Base-by-base conservation (phyloP, 371 early-diverging fungal genomes). In the Circinella minor region DNA sequence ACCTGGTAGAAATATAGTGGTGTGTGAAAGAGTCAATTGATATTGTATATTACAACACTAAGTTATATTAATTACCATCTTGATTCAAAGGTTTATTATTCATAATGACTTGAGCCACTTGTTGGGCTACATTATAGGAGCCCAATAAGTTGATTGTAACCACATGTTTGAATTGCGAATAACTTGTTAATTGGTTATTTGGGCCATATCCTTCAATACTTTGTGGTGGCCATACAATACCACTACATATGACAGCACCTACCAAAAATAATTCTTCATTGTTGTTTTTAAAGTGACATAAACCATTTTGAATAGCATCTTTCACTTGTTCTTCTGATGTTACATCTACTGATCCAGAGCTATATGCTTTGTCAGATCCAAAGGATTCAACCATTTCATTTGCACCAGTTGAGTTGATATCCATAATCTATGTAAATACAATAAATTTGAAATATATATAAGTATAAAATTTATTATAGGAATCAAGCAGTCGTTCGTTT, bases 121-220 rank as follows among this genome's bases (percentile, higher is more conserved):
- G 73, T 38, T 89, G 82, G 47, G 84, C 84, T 15, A 90, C 90
- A 67, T 86, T 86, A 71, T 82, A 90, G 2, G 88, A 82, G 39
- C 89, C 90, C 5, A 89, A 36, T 15, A 90, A 63, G 59, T 89
- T 89, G 62, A 88, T 71, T n/a, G 75, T 74, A 37, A 88, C 71
- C 15, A 86, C 72, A 55, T 76, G 76, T 65, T 87, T 69, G 74
- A 89, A 87, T 65, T 84, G 81, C 1, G 70, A 49, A 62, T 77
- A 78, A 27, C 87, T 76, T n/a, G 83, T 82, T 34, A 81, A 61
- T 14, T 36, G 17, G 10, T 63, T 46, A n/a, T 77, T 38, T 0
- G 78, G 77, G 0, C 81, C 83, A 68, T 80, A 80, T 4, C 83
- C 81, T 27, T 55, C 37, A 3, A 67, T 37, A 0, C 36, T 67